Evolutionary conservation across 768 basidiomycete genomes (phyloP), one percentile per base, ranked within the genome.

Genomic region (Lepiota subincarnata): DNA sequence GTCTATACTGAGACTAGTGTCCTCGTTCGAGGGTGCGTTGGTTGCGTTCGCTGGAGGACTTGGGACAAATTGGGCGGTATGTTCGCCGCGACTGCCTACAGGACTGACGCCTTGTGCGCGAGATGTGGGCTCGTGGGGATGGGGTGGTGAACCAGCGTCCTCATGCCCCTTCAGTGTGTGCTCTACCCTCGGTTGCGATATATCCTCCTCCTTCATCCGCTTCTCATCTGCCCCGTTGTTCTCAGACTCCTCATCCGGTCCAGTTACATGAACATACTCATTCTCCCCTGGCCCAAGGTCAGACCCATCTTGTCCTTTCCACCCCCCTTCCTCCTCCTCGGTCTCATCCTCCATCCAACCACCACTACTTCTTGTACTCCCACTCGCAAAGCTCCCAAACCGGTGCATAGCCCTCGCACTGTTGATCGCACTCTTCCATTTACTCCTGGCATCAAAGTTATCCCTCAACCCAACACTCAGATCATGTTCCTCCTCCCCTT

Each of bases 381-480:
- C 24, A 26, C 52, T 49, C 38, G 10, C n/a, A 37, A 20, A 56
- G 54, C 64, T 71, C 48, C 70, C 68, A 16, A 80, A 65, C 20
- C 78, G 68, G 26, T 68, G 62, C 12, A 78, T 35, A 0, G 73
- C 77, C 13, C 76, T 70, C 19, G 77, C 76, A 26, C 74, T 72
- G 1, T 71, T 62, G 60, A 94, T 90, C 12, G 88, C 89, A 1
- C 74, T 71, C 46, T 81, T 78, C 92, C 92, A 94, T 36, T 77
- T 77, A 1, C 82, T 84, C 39, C 77, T 77, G 0, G 91, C 78
- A 62, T 91, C 77, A 69, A 96, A 95, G 73, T 93, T 82, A 28
- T 91, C 86, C 28, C 88, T 87, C 45, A 97, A 73, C 10, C 87
- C 89, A 10, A 63, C 65, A 13, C 71, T 75, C 38, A 97, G 77